These are phyloP conservation scores for Hippophae gyantsensis DNA, from an alignment of 306 rosid genomes.

Conservation along the genomic window DNA sequence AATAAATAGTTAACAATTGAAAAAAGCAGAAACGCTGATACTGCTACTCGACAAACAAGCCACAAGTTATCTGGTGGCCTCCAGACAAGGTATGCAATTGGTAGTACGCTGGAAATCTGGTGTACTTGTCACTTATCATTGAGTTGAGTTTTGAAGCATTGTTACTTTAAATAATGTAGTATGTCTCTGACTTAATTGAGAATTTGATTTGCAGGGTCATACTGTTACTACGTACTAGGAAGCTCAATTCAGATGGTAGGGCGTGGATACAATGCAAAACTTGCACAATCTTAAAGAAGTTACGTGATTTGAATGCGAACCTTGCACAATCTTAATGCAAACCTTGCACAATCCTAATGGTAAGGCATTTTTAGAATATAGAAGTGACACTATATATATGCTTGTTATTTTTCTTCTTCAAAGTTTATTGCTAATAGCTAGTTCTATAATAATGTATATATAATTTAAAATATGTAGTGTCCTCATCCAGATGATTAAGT, in stretches of 20 bases:
- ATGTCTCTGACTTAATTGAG: neutral
- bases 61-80: slow-evolving; percentile 62
- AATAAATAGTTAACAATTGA: slow-evolving; percentile 52
- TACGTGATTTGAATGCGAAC: slow-evolving; percentile 4
- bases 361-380: too few species aligned
- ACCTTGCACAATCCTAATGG: too few species aligned
- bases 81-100: slow-evolving; percentile 47
- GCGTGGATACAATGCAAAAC: slow-evolving; percentile 65
- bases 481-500: too few species aligned
- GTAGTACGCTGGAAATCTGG: neutral
- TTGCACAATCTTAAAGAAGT: slow-evolving; percentile 82
- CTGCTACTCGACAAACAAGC: slow-evolving; percentile 50
- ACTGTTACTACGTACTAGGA: slow-evolving; percentile 32
- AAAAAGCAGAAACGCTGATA: slow-evolving; percentile 79
- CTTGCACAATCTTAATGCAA: too few species aligned
- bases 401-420: too few species aligned
- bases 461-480: too few species aligned
- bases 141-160: neutral
- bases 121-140: neutral
- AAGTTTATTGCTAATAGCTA: too few species aligned
- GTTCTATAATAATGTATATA: too few species aligned
- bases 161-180: neutral
- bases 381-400: too few species aligned
- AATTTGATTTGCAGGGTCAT: slow-evolving; percentile 54
- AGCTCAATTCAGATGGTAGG: slow-evolving; percentile 70